Base-by-base conservation (phyloP, 2,329 filamentous ascomycete species). In the Raffaelea ambrosiae region DNA sequence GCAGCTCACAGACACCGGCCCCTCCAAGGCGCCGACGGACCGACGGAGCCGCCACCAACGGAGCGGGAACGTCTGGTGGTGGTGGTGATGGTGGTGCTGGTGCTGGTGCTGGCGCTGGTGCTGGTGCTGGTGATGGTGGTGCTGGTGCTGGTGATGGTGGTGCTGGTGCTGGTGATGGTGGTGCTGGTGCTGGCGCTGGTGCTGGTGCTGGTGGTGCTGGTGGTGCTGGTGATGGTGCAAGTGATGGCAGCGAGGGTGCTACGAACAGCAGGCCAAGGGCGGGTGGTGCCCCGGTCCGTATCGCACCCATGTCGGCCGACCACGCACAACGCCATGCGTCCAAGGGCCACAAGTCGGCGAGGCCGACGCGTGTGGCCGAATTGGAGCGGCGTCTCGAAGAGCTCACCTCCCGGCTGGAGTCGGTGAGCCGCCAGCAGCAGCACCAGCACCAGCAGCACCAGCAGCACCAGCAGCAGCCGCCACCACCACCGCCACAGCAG, bases 341-440 rank as follows among this genome's bases (percentile, higher is more conserved):
- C 3, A 7, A 26, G 23, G 19, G n/a, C 20, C 14, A 20, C 26
- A 45, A 62, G 65, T 19, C 65, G 14, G 8, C 66, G 39, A 73
- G 70, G 58, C 63, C 70, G 16, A 74, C 70, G 18, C 63, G 71
- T 42, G 71, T 76, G 38, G 67, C 72, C 18, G 71, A 74, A 58
- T 63, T 76, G 11, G 72, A 76, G 58, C 70, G 69, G 57, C 64
- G 72, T 1, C 63, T 76, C 1, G 66, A 74, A 50, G 69, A 74
- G 57, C 61, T 76, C 48, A 72, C 70, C 3, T 68, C 68, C 2
- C 68, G 71, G 44, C 63, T 74, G 39, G 63, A 67, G 51, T 56
- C 56, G 11, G 56, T 55, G 44, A 49, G 46, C 40, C 47, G 23
- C 14, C 51, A 48, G 33, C 50, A 43, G 21, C 33, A 36, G 19